phyloP scores from a whole-genome alignment of 2,329 filamentous ascomycete genomes.

The Cladobotryum mycophilum region DNA sequence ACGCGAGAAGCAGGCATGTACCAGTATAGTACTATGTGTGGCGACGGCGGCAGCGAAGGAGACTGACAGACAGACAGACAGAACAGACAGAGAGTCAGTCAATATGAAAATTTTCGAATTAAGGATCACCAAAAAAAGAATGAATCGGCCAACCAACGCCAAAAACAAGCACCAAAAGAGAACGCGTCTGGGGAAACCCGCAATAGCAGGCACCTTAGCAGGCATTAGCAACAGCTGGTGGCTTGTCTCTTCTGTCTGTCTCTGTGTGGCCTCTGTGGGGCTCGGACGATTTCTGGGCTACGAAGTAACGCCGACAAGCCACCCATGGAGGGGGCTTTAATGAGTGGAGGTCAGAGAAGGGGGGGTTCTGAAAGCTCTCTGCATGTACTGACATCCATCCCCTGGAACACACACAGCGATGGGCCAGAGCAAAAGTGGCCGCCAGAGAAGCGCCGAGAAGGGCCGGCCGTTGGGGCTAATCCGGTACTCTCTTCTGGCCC shows the following conservation, averaged over 20 bases:
- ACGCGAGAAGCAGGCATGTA: background rate
- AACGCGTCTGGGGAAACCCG: conserved; percentile 25
- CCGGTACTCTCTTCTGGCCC: background rate
- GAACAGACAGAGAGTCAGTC: too few relatives aligned
- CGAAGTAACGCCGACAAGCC: conserved; percentile 27
- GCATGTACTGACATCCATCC: conserved; percentile 2
- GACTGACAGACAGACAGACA: too few relatives aligned
- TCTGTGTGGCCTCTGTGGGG: conserved; percentile 7
- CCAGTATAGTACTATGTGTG: too few relatives aligned
- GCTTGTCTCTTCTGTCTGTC: too few relatives aligned
- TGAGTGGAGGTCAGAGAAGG: background rate
- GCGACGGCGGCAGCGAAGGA: too few relatives aligned
- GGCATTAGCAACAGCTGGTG: too few relatives aligned
- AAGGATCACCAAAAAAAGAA: too few relatives aligned
- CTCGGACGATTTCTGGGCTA: conserved; percentile 17
- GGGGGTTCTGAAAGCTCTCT: background rate
- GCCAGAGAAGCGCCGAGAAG: conserved; percentile 31
- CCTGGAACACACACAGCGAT: too few relatives aligned
- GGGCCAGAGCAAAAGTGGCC: too few relatives aligned
- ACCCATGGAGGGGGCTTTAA: background rate
- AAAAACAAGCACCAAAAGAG: background rate
- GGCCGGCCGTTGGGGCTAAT: conserved; percentile 19
- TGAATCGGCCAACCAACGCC: too few relatives aligned
- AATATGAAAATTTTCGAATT: too few relatives aligned
- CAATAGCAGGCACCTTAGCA: conserved; percentile 4